A percentile compares a stretch with the other conserved stretches of the same genome.
Conservation (phyloP, 2,329 filamentous ascomycete species). For the Allantophomopsis lycopodina region DNA sequence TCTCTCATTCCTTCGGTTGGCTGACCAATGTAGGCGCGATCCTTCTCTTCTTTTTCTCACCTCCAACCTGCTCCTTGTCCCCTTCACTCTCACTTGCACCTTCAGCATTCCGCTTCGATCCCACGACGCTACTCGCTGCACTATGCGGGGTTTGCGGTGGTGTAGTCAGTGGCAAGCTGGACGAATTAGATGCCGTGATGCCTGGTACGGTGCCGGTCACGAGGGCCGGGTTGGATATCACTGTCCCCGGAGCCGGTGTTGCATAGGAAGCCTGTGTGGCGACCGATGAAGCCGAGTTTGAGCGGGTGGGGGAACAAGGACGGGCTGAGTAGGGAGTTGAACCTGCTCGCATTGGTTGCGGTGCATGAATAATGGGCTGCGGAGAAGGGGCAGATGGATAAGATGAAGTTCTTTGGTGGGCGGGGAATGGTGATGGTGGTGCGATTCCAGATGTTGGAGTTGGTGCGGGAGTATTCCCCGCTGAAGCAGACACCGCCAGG, state of each 20-base stretch:
- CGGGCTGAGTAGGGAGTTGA: slow-evolving; percentile 34
- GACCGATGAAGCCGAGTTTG: slow-evolving; percentile 75
- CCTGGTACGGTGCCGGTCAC: slow-evolving; percentile 65
- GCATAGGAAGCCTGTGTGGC: slow-evolving; percentile 45
- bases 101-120: slow-evolving; percentile 37
- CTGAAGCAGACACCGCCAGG: slow-evolving; percentile 27
- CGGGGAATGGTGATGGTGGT: slow-evolving; percentile 43
- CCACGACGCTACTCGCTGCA: slow-evolving; percentile 39
- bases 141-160: slow-evolving; percentile 78
- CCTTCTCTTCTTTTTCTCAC: slow-evolving; percentile 50
- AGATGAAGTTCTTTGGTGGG: slow-evolving; percentile 41
- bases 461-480: slow-evolving; percentile 52
- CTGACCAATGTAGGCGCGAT: slow-evolving; percentile 44
- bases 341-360: slow-evolving; percentile 22
- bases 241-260: slow-evolving; percentile 21
- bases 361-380: slow-evolving; percentile 24
- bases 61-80: slow-evolving; percentile 24
- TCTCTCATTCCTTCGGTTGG: no score
- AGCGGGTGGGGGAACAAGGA: slow-evolving; percentile 67
- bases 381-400: slow-evolving; percentile 44
- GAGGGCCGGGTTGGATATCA: slow-evolving; percentile 67
- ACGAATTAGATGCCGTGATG: slow-evolving; percentile 55
- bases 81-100: slow-evolving; percentile 33
- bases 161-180: slow-evolving; percentile 64
- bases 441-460: slow-evolving; percentile 54